A percentile compares a stretch with the other conserved stretches of the same genome.
These are phyloP conservation scores for Penicillium sp. DNA, from an alignment of 2,329 filamentous ascomycete species.

Conservation along the genomic window DNA sequence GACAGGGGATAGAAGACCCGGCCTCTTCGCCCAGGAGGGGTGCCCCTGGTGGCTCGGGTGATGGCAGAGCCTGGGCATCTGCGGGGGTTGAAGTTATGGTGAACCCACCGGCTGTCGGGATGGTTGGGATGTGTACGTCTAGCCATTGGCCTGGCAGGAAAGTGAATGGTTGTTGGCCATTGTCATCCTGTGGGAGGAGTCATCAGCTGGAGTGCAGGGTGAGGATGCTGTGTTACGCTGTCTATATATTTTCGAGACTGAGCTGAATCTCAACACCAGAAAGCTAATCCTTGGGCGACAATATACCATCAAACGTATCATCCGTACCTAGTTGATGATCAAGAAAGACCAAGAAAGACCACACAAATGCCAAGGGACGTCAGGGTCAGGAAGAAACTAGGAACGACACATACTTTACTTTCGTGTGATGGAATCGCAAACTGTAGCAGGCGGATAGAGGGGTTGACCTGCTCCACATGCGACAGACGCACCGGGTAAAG, in stretches of 20 bases:
- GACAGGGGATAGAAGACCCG: constrained; percentile 26
- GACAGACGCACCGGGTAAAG: constrained; percentile 66
- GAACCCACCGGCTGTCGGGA: constrained; percentile 77
- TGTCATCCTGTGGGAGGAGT: constrained; percentile 17
- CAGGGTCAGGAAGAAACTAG: not conserved
- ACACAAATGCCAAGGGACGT: not conserved
- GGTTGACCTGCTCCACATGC: constrained; percentile 67
- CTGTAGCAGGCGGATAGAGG: constrained; percentile 68
- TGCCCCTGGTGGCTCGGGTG: constrained; percentile 25
- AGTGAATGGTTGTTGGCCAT: constrained; percentile 47
- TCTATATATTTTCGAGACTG: not conserved
- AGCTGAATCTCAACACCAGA: not conserved
- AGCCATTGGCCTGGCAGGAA: constrained; percentile 88
- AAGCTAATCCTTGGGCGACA: not conserved
- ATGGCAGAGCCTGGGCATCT: constrained; percentile 48
- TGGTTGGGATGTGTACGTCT: constrained; percentile 73
- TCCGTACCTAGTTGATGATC: not conserved
- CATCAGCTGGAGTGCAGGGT: not conserved
- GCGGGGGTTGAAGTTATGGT: constrained; percentile 79
- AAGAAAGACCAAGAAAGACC: not conserved
- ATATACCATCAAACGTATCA: not conserved
- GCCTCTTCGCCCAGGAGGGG: constrained; percentile 26
- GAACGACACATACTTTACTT: constrained; percentile 51
- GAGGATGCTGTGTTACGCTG: not conserved
- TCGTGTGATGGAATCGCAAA: constrained; percentile 60